These are phyloP conservation scores for Sarocladium strictum DNA, from an alignment of 2,329 filamentous ascomycete genomes.

Conservation along the genomic window DNA sequence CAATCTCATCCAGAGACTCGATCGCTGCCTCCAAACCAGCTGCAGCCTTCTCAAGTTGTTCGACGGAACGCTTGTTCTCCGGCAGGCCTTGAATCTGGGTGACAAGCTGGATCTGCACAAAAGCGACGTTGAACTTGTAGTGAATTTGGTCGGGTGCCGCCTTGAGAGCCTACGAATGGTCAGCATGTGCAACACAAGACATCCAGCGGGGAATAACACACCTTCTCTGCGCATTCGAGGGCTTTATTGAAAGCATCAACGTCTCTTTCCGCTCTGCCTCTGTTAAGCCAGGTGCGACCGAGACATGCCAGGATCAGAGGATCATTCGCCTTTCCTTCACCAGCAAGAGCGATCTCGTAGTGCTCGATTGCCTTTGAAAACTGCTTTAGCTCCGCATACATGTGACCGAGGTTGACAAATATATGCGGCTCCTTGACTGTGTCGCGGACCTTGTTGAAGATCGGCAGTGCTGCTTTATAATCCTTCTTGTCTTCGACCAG, in stretches of 20 bases:
- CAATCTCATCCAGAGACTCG: conserved; percentile 59
- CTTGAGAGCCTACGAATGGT: conserved; percentile 57
- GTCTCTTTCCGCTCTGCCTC: conserved; percentile 59
- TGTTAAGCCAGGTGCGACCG: conserved; percentile 80
- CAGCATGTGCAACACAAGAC: conserved; percentile 8
- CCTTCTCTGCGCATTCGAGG: conserved; percentile 58
- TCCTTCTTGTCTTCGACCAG: conserved; percentile 94
- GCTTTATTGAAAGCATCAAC: conserved; percentile 52
- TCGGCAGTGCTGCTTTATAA: conserved; percentile 70
- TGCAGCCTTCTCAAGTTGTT: conserved; percentile 75
- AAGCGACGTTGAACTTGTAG: conserved; percentile 96
- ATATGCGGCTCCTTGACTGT: conserved; percentile 84
- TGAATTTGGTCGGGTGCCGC: conserved; percentile 79
- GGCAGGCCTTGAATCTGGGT: conserved; percentile 68
- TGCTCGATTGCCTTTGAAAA: conserved; percentile 88
- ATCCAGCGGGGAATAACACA: conserved; percentile 27
- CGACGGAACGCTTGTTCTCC: conserved; percentile 70
- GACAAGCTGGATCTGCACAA: conserved; percentile 92
- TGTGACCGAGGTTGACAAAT: conserved; percentile 88
- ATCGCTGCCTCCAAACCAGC: conserved; percentile 83
- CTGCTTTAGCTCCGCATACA: conserved; percentile 85
- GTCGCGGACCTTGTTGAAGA: conserved; percentile 86
- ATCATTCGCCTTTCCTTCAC: conserved; percentile 68
- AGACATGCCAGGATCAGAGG: conserved; percentile 77
- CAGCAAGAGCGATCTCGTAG: conserved; percentile 80